phyloP scores from a whole-genome alignment of 805 yeast species.

The Grigorovia jiainica region DNA sequence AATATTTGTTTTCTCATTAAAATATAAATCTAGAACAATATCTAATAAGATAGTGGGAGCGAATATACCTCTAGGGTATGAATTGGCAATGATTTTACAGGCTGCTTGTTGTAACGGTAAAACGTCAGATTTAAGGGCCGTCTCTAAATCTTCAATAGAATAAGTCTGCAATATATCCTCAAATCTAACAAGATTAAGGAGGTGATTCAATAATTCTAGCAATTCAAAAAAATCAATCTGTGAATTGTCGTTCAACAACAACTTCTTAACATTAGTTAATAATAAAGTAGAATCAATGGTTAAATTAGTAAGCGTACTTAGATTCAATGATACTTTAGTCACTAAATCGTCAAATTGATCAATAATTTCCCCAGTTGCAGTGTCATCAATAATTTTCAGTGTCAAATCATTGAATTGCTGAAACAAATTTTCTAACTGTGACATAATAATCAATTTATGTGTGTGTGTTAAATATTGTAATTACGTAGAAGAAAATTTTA shows the following conservation, averaged over 20 bases:
- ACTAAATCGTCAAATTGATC: slow-evolving; percentile 10
- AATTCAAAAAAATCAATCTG: slow-evolving; percentile 16
- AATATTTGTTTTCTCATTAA: slow-evolving; percentile 14
- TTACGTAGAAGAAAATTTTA: neutral
- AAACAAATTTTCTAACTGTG: too few relatives aligned
- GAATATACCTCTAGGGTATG: slow-evolving; percentile 22
- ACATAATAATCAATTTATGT: too few relatives aligned
- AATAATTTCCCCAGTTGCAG: too few relatives aligned
- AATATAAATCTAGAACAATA: slow-evolving; percentile 15
- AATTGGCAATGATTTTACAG: slow-evolving; percentile 19
- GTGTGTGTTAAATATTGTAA: neutral
- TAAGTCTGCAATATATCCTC: slow-evolving; percentile 18
- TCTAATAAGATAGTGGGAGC: slow-evolving; percentile 16
- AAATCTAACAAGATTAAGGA: slow-evolving; percentile 15
- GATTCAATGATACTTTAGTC: slow-evolving; percentile 13
- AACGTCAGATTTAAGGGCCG: slow-evolving; percentile 17
- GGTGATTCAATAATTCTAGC: slow-evolving; percentile 13
- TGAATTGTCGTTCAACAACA: slow-evolving; percentile 6
- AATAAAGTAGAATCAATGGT: slow-evolving; percentile 10
- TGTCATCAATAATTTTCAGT: too few relatives aligned
- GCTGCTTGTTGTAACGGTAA: slow-evolving; percentile 14
- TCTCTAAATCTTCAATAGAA: slow-evolving; percentile 15
- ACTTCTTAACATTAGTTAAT: slow-evolving; percentile 11
- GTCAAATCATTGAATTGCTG: too few relatives aligned
- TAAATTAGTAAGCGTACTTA: slow-evolving; percentile 10